These are phyloP conservation scores for Gardenia jasminoides DNA, from an alignment of 257 asterid species.

Conservation along the genomic window DNA sequence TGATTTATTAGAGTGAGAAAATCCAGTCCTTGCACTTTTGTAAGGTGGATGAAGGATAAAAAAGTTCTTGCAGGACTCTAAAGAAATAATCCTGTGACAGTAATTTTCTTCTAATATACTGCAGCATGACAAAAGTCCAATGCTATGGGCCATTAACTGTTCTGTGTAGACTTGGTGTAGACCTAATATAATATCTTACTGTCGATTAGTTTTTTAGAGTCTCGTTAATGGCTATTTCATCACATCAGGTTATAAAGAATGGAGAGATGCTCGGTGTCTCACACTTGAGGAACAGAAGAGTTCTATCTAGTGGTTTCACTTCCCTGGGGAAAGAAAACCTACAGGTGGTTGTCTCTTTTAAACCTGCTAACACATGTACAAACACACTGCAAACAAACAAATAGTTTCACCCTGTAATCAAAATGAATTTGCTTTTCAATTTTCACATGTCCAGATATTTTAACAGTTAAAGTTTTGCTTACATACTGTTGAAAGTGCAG, in stretches of 20 bases:
- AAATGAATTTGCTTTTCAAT: neutral
- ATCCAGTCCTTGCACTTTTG: neutral
- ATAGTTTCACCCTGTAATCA: neutral
- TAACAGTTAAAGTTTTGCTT: slow-evolving; percentile 17
- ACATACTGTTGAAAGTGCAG: slow-evolving; percentile 44
- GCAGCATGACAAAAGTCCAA: too few species aligned
- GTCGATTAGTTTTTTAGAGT: neutral
- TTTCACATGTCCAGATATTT: neutral
- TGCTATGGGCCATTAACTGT: neutral
- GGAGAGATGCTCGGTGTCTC: slow-evolving; percentile 99
- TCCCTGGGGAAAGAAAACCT: slow-evolving; percentile 87
- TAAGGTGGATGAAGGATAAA: neutral
- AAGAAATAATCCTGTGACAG: neutral
- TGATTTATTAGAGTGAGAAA: neutral
- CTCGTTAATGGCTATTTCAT: slow-evolving; percentile 9
- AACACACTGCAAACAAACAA: neutral
- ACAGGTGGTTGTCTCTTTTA: slow-evolving; percentile 53
- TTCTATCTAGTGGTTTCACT: slow-evolving; percentile 83
- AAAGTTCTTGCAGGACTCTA: neutral
- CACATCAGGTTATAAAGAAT: slow-evolving; percentile 81
- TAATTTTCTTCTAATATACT: slow-evolving; percentile 2
- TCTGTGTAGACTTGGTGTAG: neutral
- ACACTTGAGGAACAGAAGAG: slow-evolving; percentile 90
- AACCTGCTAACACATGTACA: neutral
- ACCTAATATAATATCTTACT: neutral